These are phyloP conservation scores for Eimeria tenella DNA, from an alignment of 169 alveolate genomes.

Conservation along the genomic window DNA sequence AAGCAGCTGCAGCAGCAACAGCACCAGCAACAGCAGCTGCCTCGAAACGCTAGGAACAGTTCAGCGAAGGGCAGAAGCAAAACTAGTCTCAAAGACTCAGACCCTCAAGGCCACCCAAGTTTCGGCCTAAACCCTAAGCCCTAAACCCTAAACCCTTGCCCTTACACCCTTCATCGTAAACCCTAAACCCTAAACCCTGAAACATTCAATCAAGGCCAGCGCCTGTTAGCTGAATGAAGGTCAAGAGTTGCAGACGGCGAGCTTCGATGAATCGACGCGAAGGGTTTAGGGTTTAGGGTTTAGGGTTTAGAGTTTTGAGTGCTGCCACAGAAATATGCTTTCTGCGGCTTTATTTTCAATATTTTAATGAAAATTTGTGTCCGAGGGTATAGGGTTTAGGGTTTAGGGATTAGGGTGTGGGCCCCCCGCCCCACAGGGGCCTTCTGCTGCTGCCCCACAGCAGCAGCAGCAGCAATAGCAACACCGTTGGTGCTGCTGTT, in stretches of 20 bases:
- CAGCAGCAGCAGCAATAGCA: conserved; percentile 40
- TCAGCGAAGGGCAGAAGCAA: not conserved
- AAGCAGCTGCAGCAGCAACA: conserved; percentile 31
- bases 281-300: conserved; percentile 43
- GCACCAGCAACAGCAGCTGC: not conserved
- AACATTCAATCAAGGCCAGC: too few relatives aligned
- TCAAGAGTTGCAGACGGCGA: too few relatives aligned
- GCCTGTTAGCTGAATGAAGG: too few relatives aligned
- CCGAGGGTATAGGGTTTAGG: conserved; percentile 24
- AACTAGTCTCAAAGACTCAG: not conserved
- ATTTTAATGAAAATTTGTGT: not conserved
- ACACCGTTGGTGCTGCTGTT: not conserved
- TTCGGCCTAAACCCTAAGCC: too few relatives aligned
- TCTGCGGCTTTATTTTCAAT: not conserved
- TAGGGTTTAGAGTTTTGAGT: not conserved
- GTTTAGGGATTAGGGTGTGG: conserved; percentile 28
- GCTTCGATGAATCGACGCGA: too few relatives aligned
- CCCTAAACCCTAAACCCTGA: too few relatives aligned
- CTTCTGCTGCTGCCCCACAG: not conserved
- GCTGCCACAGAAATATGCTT: not conserved
- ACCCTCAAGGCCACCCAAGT: too few relatives aligned
- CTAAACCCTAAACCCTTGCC: too few relatives aligned
- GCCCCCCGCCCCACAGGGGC: conserved; percentile 27
- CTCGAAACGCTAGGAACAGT: not conserved
- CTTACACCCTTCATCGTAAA: too few relatives aligned